These are phyloP conservation scores for Diplodia seriata DNA, from an alignment of 2,329 filamentous ascomycete genomes.

Conservation along the genomic window DNA sequence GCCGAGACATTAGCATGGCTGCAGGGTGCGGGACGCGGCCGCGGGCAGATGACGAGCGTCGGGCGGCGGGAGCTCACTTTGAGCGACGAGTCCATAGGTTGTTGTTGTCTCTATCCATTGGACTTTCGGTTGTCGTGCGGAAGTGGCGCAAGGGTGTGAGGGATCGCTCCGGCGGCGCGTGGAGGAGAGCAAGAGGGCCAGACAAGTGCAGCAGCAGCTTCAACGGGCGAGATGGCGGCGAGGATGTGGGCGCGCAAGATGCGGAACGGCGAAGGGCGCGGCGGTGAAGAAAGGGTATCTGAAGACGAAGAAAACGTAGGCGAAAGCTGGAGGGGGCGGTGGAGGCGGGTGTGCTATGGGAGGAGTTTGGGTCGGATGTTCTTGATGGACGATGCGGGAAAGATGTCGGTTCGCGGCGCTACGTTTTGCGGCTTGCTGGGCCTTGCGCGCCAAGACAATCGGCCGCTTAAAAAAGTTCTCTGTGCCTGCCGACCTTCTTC, in stretches of 20 bases:
- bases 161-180: constrained; percentile 25
- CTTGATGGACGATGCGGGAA: constrained; percentile 33
- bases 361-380: constrained; percentile 24
- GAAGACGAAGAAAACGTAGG: background rate
- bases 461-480: constrained; percentile 32
- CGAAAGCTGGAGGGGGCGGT: constrained; percentile 6
- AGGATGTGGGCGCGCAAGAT: background rate
- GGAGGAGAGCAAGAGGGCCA: constrained; percentile 10
- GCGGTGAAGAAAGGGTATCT: constrained; percentile 10
- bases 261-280: background rate
- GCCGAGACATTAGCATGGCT: constrained; percentile 36
- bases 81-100: constrained; percentile 79
- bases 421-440: constrained; percentile 26
- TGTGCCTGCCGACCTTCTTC: constrained; percentile 37
- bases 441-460: constrained; percentile 30
- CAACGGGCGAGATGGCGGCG: constrained; percentile 23
- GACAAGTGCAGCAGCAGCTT: constrained; percentile 25
- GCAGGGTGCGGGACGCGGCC: constrained; percentile 32
- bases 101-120: constrained; percentile 52
- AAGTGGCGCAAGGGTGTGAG: constrained; percentile 19
- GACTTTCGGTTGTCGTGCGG: constrained; percentile 7
- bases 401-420: constrained; percentile 33
- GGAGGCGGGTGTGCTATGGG: constrained; percentile 26
- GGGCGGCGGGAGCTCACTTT: constrained; percentile 65
- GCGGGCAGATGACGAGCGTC: constrained; percentile 33